phyloP scores from a whole-genome alignment of 805 yeast genomes.

The Cyberlindnera xylosilytica region DNA sequence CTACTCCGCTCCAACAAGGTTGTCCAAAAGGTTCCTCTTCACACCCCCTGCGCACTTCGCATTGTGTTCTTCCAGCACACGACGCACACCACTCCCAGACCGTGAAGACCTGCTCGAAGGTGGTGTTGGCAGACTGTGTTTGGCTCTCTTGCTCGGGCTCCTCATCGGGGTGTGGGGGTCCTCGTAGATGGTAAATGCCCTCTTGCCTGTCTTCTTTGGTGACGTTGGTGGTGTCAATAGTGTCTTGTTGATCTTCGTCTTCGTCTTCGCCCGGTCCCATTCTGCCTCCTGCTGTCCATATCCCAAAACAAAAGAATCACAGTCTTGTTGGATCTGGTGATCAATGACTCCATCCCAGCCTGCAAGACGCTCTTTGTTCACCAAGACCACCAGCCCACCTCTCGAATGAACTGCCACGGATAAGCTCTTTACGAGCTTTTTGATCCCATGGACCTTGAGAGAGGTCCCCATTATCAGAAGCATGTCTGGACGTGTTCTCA shows the following conservation, averaged over 20 bases:
- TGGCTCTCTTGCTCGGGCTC: neutral
- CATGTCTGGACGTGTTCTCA: slow-evolving; percentile 67
- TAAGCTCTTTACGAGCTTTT: slow-evolving; percentile 64
- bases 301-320: slow-evolving; percentile 70
- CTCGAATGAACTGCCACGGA: slow-evolving; percentile 71
- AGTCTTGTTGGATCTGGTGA: slow-evolving; percentile 73
- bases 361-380: slow-evolving; percentile 67
- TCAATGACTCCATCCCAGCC: slow-evolving; percentile 74
- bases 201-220: slow-evolving; percentile 23
- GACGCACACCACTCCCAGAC: no score
- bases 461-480: slow-evolving; percentile 92
- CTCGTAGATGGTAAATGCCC: slow-evolving; percentile 7
- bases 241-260: slow-evolving; percentile 5
- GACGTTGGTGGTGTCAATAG: slow-evolving; percentile 33
- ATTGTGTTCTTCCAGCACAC: no score
- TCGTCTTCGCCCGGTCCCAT: slow-evolving; percentile 2
- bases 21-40: no score
- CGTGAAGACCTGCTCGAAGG: no score
- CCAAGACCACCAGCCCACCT: slow-evolving; percentile 74
- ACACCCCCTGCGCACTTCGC: no score
- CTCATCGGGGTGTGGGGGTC: neutral
- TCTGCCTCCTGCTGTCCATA: slow-evolving; percentile 24
- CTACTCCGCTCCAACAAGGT: no score
- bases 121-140: neutral
- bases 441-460: slow-evolving; percentile 86